Evolutionary conservation across 2,329 filamentous ascomycete species (phyloP), one percentile per base, ranked within the genome.

Genomic region (Acrodontium crateriforme): DNA sequence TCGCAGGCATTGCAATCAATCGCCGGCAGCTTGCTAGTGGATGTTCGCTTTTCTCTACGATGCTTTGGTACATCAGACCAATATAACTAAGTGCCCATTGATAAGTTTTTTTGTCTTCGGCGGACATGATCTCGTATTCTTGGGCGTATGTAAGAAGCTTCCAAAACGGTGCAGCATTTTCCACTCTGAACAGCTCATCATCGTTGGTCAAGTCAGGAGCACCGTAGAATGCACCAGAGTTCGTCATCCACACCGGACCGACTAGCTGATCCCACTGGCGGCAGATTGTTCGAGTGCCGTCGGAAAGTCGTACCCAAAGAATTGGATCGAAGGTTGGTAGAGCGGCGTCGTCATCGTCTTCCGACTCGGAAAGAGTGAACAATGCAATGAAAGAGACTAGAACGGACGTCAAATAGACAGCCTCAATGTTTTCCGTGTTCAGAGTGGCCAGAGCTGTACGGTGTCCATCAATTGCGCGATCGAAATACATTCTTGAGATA

Each of bases 401-500:
- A 9, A 41, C 31, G 2, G 44, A 44, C 9, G 39, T 32, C 11
- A 40, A 28, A 29, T 42, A 46, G 11, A 39, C 34, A 7, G 39
- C 39, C 18, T 42, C 37, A 18, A 38, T 30, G 20, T 37, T 44
- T 5, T 41, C 38, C 13, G 25, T 20, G 5, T 25, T 38, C 3
- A 45, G 24, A 8, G 28, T 18, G 6, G 24, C 18, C n/a, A 46
- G 30, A 9, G 37, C 35, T 12, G 24, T 31, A 4, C 32, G 30
- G 14, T 45, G 41, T 10, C 39, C 40, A n/a, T 41, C 39, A 9
- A 46, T 34, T 7, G 44, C 44, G 18, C 41, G 34, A 14, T 45
- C 38, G 24, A 42, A 37, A 30, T 46, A 45, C 25, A 36, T 31
- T 10, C 41, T 36, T 2, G 42, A 39, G 14, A 34, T 30, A 9